Percentiles rank a stretch among this genome's conserved stretches.
These are phyloP conservation scores for Neopestalotiopsis sp. DNA, from an alignment of 2,329 filamentous ascomycete species.

Conservation along the genomic window DNA sequence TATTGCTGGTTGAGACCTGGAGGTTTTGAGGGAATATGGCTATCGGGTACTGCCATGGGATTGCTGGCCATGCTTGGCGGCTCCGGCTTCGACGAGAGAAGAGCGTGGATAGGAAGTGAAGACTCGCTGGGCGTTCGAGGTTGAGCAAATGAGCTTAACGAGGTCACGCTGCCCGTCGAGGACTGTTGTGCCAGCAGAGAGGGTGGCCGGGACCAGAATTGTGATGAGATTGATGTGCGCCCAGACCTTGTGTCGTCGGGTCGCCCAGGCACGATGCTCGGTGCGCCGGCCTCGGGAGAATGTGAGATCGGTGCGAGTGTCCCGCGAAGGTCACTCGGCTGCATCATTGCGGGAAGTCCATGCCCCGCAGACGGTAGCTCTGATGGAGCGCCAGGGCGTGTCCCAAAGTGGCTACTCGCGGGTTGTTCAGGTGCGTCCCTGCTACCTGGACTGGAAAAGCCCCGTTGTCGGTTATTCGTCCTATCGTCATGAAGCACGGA, in stretches of 20 bases:
- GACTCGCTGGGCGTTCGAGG: constrained; percentile 55
- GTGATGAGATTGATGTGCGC: constrained; percentile 26
- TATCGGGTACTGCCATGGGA: constrained; percentile 16
- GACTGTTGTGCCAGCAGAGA: constrained; percentile 51
- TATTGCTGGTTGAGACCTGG: constrained; percentile 10
- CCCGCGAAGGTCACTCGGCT: constrained; percentile 27
- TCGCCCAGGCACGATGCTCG: constrained; percentile 25
- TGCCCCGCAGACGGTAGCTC: constrained; percentile 21
- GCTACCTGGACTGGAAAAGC: constrained; percentile 34
- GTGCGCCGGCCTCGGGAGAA: constrained; percentile 31
- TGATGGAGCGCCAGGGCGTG: constrained; percentile 28
- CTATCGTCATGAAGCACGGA: constrained; percentile 40
- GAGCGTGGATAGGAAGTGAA: constrained; percentile 58
- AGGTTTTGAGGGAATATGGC: constrained; percentile 2
- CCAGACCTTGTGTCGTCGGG: constrained; percentile 20
- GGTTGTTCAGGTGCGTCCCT: constrained; percentile 29
- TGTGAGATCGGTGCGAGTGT: constrained; percentile 23
- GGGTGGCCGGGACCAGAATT: constrained; percentile 41
- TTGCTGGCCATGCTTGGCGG: constrained; percentile 20
- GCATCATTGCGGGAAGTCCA: constrained; percentile 24
- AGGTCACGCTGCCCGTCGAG: constrained; percentile 48
- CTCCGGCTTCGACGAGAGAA: constrained; percentile 50
- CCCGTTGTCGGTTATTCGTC: constrained; percentile 25
- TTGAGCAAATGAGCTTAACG: constrained; percentile 44
- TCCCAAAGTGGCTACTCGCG: constrained; percentile 24